Evolutionary conservation across 345 rosid genomes (phyloP).

Genomic region (Brassica carinata): DNA sequence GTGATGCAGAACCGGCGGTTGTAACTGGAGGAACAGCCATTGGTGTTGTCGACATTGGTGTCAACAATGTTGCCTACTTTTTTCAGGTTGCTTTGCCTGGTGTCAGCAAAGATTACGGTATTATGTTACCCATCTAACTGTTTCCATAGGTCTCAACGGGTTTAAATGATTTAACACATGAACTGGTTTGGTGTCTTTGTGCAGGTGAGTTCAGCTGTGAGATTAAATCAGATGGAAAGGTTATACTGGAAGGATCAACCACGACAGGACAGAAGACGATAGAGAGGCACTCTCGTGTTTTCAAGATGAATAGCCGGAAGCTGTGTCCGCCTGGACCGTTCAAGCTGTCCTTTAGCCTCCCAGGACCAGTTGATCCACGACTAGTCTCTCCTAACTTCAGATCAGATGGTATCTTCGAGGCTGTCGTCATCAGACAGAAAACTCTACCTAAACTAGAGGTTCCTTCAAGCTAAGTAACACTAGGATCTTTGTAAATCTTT

Average conservation of each 20-base stretch:
- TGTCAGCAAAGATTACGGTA: constrained; percentile 52
- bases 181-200: not conserved
- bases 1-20: constrained; percentile 37
- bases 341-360: constrained; percentile 60
- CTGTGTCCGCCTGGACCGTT: constrained; percentile 58
- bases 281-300: constrained; percentile 48
- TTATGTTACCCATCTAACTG: not conserved
- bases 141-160: not conserved
- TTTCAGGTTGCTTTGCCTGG: constrained; percentile 67
- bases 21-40: constrained; percentile 33
- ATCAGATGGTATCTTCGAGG: constrained; percentile 72
- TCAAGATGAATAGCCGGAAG: constrained; percentile 47
- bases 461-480: constrained; percentile 17
- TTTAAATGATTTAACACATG: constrained; percentile 6
- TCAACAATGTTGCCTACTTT: constrained; percentile 54
- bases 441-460: constrained; percentile 21
- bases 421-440: constrained; percentile 48
- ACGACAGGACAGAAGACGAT: constrained; percentile 41
- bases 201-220: constrained; percentile 67
- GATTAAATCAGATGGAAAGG: constrained; percentile 57
- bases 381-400: constrained; percentile 58
- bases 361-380: constrained; percentile 78
- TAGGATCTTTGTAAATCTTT: constrained; percentile 21
- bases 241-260: constrained; percentile 51
- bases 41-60: constrained; percentile 64